Base-by-base conservation (phyloP, 805 yeast species). In the Sugiyamaella valdiviana region DNA sequence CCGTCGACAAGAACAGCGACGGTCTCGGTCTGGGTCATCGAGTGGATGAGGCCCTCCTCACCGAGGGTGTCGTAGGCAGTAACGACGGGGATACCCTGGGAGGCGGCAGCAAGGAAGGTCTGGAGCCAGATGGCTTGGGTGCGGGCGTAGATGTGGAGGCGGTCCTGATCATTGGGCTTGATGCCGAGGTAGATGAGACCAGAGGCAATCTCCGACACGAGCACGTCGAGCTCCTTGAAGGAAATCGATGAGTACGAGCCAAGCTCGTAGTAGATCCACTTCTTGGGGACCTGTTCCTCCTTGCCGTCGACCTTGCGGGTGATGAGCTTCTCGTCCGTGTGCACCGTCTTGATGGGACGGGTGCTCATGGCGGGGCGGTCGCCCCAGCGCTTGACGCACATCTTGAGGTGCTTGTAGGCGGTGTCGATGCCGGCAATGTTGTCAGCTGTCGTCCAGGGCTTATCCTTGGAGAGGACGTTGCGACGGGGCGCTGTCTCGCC, bases 11-110 rank as follows among this genome's bases (percentile, higher is more conserved):
- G 88, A 51, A 93, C 73, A 19, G 83, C 95, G 46, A 68, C 73
- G 22, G 95, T 79, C 43, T 75, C 85, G 3, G 98, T 88, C 70
- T 90, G 86, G 37, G 77, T 74, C 62, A 93, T 74, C 2, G 97
- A 89, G 68, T 85, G 95, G 49, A 83, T 83, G 36, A 60, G 52
- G 20, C 96, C 96, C 35, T 76, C 75, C 67, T 88, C 95, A 50
- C 97, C 97, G 56, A 90, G 74, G 39, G 96, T 88, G 66, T 90
- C 97, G 67, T 93, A 93, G 36, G 99, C 98, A 14, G 99, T 93
- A 37, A 89, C 98, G 49, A 85, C 76, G 20, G 98, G 85, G 51
- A 93, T 82, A 44, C 77, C 69, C 67, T 88, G 96, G 45, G 89
- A 72, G 58, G 79, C 78, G 46, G 87, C 76, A 14, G 90, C 96